Conservation (phyloP, 2,329 filamentous ascomycete genomes). For the Reticulascus tulasneorum region DNA sequence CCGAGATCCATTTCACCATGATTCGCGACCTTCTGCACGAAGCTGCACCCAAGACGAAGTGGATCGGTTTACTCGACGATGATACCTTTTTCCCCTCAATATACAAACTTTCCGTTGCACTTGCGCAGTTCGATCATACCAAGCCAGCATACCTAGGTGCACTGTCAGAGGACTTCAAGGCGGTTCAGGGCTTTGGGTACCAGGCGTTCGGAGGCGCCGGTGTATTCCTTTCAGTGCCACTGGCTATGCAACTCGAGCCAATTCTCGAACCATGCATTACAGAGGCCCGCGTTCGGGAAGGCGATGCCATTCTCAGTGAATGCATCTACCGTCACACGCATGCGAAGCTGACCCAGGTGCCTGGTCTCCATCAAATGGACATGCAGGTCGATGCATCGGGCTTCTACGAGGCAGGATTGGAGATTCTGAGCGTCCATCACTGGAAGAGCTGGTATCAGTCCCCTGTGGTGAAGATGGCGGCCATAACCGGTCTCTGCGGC, state of each 20-base stretch:
- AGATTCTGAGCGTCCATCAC: slow-evolving; percentile 57
- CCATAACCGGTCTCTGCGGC: slow-evolving; percentile 49
- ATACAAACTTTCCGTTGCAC: slow-evolving; percentile 41
- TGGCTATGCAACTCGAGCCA: slow-evolving; percentile 43
- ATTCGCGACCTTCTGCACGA: slow-evolving; percentile 44
- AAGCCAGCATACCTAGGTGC: slow-evolving; percentile 51
- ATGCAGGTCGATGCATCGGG: slow-evolving; percentile 50
- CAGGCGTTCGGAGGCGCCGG: slow-evolving; percentile 61
- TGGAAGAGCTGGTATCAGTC: slow-evolving; percentile 59
- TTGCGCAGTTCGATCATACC: slow-evolving; percentile 44
- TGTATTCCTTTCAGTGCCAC: slow-evolving; percentile 51
- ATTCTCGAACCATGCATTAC: slow-evolving; percentile 45
- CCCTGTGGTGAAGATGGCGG: slow-evolving; percentile 46
- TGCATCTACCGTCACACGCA: slow-evolving; percentile 53
- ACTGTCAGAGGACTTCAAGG: slow-evolving; percentile 51
- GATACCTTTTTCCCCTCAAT: slow-evolving; percentile 61
- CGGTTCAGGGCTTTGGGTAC: slow-evolving; percentile 49
- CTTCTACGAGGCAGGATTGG: slow-evolving; percentile 55
- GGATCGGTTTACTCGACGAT: slow-evolving; percentile 57
- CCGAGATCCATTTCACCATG: slow-evolving; percentile 55
- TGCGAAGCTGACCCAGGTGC: slow-evolving; percentile 51
- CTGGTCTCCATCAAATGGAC: slow-evolving; percentile 55
- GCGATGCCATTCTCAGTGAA: slow-evolving; percentile 53
- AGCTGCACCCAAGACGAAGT: slow-evolving; percentile 40
- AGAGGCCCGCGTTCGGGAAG: slow-evolving; percentile 35